Percentiles rank a stretch among this genome's conserved stretches.
Evolutionary conservation across 1,284 basidiomycete species (phyloP).

Genomic region (Ganoderma sinense): DNA sequence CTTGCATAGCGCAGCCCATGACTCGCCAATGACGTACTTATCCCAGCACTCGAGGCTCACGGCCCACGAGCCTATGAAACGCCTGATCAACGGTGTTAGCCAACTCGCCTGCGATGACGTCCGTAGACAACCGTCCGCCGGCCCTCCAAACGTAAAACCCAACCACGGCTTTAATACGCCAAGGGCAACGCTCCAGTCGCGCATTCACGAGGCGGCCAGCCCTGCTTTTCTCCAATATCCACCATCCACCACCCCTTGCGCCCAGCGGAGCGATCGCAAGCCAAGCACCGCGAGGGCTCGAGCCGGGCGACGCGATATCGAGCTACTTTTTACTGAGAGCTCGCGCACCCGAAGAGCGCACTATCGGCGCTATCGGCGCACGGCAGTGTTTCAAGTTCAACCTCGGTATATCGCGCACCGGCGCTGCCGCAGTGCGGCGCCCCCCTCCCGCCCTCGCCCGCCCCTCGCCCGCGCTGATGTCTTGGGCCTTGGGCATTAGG

Average conservation of each 20-base stretch:
- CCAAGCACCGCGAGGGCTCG: neutral
- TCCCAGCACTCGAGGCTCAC: neutral
- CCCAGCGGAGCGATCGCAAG: neutral
- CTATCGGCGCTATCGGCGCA: neutral
- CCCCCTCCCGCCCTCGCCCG: conserved; percentile 4
- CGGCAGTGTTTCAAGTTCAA: neutral
- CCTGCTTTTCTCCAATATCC: neutral
- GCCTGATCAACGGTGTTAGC: neutral
- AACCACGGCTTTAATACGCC: neutral
- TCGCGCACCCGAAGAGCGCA: neutral
- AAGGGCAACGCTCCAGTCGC: neutral
- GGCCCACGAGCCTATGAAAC: neutral
- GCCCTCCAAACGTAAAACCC: neutral
- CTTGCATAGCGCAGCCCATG: neutral
- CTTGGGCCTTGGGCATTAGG: neutral
- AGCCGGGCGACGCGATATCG: neutral
- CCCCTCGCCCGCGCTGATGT: neutral
- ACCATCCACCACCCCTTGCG: neutral
- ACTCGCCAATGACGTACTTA: neutral
- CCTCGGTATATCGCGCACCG: neutral
- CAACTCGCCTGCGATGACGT: neutral
- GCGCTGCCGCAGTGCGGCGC: conserved; percentile 5
- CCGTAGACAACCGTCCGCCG: neutral
- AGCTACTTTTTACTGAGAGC: neutral
- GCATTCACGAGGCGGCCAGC: neutral